Evolutionary conservation across 1,139 yeast species (phyloP).

Genomic region (Keqinozyma sinolaborantium): DNA sequence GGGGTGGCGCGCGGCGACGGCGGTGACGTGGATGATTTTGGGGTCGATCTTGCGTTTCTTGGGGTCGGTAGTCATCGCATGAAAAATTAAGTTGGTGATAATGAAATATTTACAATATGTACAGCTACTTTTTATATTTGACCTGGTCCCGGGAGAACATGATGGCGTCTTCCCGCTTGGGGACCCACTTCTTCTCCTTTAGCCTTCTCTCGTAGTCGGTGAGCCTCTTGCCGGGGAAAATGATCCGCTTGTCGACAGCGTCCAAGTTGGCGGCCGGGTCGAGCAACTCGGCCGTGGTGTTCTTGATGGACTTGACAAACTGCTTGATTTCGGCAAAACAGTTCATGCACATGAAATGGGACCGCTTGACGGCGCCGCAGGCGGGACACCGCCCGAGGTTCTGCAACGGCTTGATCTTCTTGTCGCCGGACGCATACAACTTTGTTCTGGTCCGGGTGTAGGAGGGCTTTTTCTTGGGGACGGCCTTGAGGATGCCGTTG

Average conservation of each 20-base stretch:
- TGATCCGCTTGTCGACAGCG: conserved; percentile 57
- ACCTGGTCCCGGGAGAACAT: conserved; percentile 21
- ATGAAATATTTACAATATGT: background rate
- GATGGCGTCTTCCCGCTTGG: conserved; percentile 42
- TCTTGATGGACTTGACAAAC: conserved; percentile 59
- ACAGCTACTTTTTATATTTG: conserved; percentile 14
- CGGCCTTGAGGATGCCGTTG: conserved; percentile 76
- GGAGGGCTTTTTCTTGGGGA: conserved; percentile 90
- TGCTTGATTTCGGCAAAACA: conserved; percentile 80
- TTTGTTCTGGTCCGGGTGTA: conserved; percentile 81
- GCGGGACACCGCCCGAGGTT: conserved; percentile 90
- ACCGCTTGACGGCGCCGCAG: conserved; percentile 88
- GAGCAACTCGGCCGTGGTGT: conserved; percentile 24
- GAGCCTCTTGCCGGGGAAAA: conserved; percentile 69
- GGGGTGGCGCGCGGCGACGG: conserved; percentile 51
- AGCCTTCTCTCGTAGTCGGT: conserved; percentile 41
- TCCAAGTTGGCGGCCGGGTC: conserved; percentile 40
- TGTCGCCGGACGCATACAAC: conserved; percentile 78
- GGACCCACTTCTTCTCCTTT: conserved; percentile 64
- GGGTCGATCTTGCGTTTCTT: conserved; percentile 14
- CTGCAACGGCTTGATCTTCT: conserved; percentile 71
- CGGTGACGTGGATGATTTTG: conserved; percentile 19
- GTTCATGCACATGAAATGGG: conserved; percentile 89
- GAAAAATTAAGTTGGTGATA: conserved; percentile 1
- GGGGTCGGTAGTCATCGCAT: conserved; percentile 1